These are phyloP conservation scores for Stentor coeruleus DNA, from an alignment of 73 alveolate genomes.

Conservation along the genomic window DNA sequence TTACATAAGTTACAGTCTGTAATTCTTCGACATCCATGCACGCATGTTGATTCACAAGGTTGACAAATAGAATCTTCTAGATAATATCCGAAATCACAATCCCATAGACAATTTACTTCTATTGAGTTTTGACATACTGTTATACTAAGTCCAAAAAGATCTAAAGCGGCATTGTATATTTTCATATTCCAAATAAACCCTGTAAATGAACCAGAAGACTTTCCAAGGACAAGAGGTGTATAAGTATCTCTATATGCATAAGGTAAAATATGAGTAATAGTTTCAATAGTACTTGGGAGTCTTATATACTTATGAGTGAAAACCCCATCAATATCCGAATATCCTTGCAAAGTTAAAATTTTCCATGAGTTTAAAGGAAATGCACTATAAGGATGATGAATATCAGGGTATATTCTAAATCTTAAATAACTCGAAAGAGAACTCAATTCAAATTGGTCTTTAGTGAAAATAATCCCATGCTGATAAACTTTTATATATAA, in stretches of 20 bases:
- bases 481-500: too few species aligned
- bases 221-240: neutral
- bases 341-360: neutral
- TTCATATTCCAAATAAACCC: neutral
- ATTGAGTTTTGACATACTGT: neutral
- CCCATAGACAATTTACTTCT: neutral
- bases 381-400: neutral
- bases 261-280: neutral
- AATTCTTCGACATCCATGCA: neutral
- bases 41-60: neutral
- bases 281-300: neutral
- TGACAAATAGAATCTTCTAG: neutral
- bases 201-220: neutral
- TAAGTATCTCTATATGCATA: neutral
- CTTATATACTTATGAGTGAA: too few species aligned
- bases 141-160: neutral
- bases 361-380: neutral
- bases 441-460: neutral
- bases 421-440: neutral
- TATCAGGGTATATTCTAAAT: too few species aligned
- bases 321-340: constrained; percentile 1
- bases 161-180: neutral
- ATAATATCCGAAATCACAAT: neutral
- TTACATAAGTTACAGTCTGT: neutral
- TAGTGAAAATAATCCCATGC: neutral